Conservation (phyloP, 805 yeast species). For the Cyberlindnera americana region DNA sequence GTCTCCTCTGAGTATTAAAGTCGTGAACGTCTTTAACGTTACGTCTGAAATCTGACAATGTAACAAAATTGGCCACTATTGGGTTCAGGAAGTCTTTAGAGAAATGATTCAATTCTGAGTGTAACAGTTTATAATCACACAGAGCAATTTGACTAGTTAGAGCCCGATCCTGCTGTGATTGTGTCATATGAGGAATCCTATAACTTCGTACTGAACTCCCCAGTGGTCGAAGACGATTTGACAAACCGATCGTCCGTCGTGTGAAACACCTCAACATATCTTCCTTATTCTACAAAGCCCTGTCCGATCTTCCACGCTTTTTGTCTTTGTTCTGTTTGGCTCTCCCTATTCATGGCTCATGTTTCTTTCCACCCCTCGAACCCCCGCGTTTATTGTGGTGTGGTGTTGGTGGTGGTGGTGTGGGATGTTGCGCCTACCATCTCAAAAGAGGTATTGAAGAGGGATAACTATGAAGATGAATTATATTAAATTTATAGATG, state of each 20-base stretch:
- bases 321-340: too few species aligned
- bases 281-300: too few species aligned
- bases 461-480: too few species aligned
- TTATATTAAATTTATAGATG: too few species aligned
- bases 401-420: background rate
- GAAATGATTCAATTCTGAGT: conserved; percentile 4
- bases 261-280: too few species aligned
- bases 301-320: too few species aligned
- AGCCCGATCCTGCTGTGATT: conserved; percentile 4
- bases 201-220: background rate
- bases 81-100: conserved; percentile 2
- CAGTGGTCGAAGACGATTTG: background rate
- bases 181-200: conserved; percentile 11
- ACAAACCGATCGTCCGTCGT: background rate
- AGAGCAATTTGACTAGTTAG: conserved; percentile 11
- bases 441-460: too few species aligned
- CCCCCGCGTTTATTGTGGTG: background rate
- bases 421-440: background rate
- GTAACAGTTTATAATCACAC: conserved; percentile 13
- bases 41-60: conserved; percentile 12
- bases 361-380: too few species aligned
- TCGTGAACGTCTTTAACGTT: conserved; percentile 10
- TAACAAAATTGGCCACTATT: conserved; percentile 11
- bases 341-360: too few species aligned
- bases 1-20: conserved; percentile 1